A percentile compares a stretch with the other conserved stretches of the same genome.
phyloP scores from a whole-genome alignment of 441 rosid species.

The Erodium trifolium region DNA sequence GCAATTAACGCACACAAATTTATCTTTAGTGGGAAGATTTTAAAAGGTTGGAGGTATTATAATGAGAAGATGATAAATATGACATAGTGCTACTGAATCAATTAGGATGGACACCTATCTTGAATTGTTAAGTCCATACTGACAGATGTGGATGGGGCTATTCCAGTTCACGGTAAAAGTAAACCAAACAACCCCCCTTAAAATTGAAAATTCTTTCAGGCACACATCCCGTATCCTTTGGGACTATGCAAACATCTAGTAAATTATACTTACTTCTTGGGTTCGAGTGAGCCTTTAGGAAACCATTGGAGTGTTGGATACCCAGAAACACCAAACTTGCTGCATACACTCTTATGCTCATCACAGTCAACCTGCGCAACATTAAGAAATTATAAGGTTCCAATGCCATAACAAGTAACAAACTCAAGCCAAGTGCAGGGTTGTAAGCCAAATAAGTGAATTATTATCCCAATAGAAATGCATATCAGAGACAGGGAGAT shows the following conservation, averaged over 20 bases:
- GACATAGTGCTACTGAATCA: background rate
- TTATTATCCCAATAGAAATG: conserved; percentile 12
- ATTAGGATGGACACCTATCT: background rate
- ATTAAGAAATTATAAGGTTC: no score
- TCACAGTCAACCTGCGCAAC: conserved; percentile 80
- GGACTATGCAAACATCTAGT: background rate
- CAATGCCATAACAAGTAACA: no score
- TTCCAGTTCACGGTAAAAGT: background rate
- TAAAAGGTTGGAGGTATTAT: no score
- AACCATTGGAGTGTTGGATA: conserved; percentile 94
- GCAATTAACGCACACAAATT: background rate
- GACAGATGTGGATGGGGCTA: background rate
- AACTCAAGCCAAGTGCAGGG: no score
- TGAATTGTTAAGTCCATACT: background rate
- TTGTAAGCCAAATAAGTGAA: no score
- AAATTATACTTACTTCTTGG: conserved; percentile 54
- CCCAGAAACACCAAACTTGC: conserved; percentile 45
- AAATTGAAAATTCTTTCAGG: background rate
- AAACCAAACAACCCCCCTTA: background rate
- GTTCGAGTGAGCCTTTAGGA: conserved; percentile 84
- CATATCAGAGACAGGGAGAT: background rate
- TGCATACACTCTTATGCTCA: conserved; percentile 50
- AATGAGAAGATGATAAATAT: background rate
- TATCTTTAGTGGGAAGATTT: background rate
- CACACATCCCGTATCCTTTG: background rate